phyloP scores from a whole-genome alignment of 768 basidiomycete species.

The Boletus reticuloceps region DNA sequence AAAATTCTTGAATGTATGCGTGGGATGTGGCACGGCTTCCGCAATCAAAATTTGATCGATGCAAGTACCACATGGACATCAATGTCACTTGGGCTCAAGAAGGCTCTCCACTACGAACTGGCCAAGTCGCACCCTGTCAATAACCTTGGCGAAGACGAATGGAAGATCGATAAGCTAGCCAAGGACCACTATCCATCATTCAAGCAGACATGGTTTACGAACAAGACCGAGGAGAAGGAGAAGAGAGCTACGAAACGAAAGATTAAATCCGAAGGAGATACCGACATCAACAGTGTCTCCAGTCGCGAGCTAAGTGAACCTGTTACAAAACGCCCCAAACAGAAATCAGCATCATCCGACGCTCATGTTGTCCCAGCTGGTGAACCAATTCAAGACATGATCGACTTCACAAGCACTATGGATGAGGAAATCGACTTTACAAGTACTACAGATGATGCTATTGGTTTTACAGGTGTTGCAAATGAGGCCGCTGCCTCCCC shows the following conservation, averaged over 20 bases:
- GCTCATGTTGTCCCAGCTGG: too few relatives aligned
- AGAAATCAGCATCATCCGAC: too few relatives aligned
- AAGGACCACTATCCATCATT: background rate
- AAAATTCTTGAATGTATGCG: background rate
- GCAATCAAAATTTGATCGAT: background rate
- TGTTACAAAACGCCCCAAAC: too few relatives aligned
- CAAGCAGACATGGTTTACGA: background rate
- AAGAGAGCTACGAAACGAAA: background rate
- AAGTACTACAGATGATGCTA: too few relatives aligned
- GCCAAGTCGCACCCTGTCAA: background rate
- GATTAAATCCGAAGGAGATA: background rate
- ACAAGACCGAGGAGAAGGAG: background rate
- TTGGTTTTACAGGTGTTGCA: too few relatives aligned
- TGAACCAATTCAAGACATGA: too few relatives aligned
- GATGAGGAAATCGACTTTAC: too few relatives aligned
- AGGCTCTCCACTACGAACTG: background rate
- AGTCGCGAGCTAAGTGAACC: too few relatives aligned
- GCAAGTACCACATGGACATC: background rate
- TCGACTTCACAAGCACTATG: too few relatives aligned
- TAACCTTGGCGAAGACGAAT: background rate
- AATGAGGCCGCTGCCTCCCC: too few relatives aligned
- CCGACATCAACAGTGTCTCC: background rate
- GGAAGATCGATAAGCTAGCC: background rate
- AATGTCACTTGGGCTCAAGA: background rate
- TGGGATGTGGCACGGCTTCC: background rate